phyloP scores from a whole-genome alignment of 2,329 filamentous ascomycete species.

The Ophiostoma perfectum region DNA sequence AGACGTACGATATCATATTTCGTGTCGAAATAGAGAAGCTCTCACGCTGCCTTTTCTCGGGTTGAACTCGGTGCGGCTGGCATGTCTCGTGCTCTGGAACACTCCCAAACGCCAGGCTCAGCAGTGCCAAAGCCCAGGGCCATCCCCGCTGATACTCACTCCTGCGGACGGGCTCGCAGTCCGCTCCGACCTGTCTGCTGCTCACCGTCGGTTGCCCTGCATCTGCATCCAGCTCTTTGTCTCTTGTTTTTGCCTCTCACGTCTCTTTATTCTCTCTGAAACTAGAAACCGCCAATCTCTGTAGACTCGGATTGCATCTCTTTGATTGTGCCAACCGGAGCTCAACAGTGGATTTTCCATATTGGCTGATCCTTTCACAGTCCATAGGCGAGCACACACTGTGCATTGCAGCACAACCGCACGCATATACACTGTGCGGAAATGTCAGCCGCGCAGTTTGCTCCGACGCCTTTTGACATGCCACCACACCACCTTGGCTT shows the following conservation, averaged over 20 bases:
- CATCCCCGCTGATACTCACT: too few relatives aligned
- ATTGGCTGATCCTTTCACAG: neutral
- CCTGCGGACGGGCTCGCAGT: neutral
- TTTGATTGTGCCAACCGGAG: neutral
- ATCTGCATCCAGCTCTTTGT: neutral
- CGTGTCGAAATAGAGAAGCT: too few relatives aligned
- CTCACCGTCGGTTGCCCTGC: constrained; percentile 1
- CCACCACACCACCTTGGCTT: constrained; percentile 9
- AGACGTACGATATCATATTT: neutral
- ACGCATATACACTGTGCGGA: neutral
- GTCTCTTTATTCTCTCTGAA: neutral
- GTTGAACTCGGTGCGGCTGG: neutral
- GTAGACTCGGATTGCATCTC: neutral
- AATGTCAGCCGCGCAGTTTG: constrained; percentile 19
- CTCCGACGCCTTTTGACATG: constrained; percentile 12
- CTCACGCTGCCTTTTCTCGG: neutral
- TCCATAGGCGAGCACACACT: neutral
- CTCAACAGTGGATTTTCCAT: neutral
- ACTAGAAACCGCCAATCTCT: neutral
- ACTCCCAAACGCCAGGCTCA: neutral
- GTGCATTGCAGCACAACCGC: neutral
- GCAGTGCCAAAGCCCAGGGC: neutral
- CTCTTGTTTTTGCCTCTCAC: neutral
- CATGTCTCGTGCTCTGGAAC: neutral
- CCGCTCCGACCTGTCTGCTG: neutral